Evolutionary conservation across 352 stramenopile species (phyloP).

Genomic region (Phytophthora litchii): DNA sequence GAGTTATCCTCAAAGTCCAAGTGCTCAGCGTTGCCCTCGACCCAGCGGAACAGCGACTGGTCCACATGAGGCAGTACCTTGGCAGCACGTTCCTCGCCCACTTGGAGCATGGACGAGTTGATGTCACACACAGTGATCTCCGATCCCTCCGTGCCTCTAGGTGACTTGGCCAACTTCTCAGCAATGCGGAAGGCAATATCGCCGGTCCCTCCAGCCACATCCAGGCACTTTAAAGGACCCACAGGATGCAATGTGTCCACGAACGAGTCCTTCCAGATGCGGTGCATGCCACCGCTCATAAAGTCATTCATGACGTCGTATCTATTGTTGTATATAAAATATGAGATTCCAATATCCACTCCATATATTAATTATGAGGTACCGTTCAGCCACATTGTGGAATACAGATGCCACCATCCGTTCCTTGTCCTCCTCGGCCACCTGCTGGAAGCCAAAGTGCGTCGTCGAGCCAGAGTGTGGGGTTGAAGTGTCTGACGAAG

Average conservation of each 20-base stretch:
- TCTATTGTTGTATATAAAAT: conserved; percentile 24
- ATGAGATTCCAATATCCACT: conserved; percentile 13
- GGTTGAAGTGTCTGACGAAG: conserved; percentile 3
- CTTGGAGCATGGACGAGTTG: conserved; percentile 98
- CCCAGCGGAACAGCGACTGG: conserved; percentile 82
- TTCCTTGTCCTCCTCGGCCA: conserved; percentile 94
- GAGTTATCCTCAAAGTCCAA: conserved; percentile 94
- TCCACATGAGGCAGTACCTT: conserved; percentile 69
- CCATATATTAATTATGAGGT: conserved; percentile 33
- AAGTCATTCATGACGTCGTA: conserved; percentile 99
- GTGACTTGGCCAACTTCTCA: conserved; percentile 57
- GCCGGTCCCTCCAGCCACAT: conserved; percentile 98
- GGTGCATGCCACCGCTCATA: conserved; percentile 96
- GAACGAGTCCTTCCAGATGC: conserved; percentile 98
- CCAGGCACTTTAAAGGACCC: conserved; percentile 83
- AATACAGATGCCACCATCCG: conserved; percentile 96
- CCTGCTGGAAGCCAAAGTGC: conserved; percentile 91
- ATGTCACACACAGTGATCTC: conserved; percentile 98
- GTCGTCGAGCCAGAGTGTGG: conserved; percentile 50
- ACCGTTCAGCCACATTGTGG: conserved; percentile 96
- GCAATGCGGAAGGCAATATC: conserved; percentile 99
- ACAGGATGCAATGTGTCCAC: conserved; percentile 86
- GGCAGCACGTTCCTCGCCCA: conserved; percentile 91
- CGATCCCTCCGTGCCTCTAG: conserved; percentile 41
- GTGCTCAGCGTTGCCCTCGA: conserved; percentile 96